Evolutionary conservation across 768 basidiomycete species (phyloP).

Genomic region (Trametes cubensis): DNA sequence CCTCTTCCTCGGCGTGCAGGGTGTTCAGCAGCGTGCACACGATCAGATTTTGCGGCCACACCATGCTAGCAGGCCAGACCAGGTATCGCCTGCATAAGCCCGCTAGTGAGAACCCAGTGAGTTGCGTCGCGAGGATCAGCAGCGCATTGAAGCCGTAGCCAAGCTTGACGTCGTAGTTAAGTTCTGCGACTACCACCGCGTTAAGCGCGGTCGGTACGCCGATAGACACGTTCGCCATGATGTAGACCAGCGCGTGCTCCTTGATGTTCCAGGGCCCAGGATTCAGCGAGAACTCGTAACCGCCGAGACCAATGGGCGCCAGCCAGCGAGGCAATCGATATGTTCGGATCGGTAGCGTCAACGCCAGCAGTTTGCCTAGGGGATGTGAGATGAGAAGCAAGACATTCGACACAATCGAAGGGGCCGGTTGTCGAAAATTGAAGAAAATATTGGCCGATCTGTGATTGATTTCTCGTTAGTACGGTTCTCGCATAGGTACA

Average conservation of each 20-base stretch:
- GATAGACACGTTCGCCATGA: conserved; percentile 90
- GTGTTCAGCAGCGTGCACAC: conserved; percentile 95
- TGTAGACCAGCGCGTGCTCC: conserved; percentile 89
- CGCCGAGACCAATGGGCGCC: conserved; percentile 39
- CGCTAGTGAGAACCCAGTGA: conserved; percentile 92
- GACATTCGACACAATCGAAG: conserved; percentile 77
- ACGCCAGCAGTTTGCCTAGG: conserved; percentile 84
- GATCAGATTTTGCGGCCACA: conserved; percentile 96
- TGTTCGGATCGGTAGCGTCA: conserved; percentile 80
- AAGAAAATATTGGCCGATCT: conserved; percentile 91
- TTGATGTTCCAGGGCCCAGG: conserved; percentile 98
- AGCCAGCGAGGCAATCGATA: conserved; percentile 58
- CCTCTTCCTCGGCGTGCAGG: conserved; percentile 92
- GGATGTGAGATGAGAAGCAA: conserved; percentile 90
- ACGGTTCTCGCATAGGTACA: background rate
- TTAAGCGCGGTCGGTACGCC: conserved; percentile 80
- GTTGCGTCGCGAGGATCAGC: conserved; percentile 86
- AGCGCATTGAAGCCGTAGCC: conserved; percentile 82
- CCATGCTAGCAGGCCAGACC: conserved; percentile 97
- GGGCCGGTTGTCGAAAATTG: conserved; percentile 90
- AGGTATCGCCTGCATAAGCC: conserved; percentile 89
- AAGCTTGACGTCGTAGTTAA: conserved; percentile 69
- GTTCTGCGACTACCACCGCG: conserved; percentile 80
- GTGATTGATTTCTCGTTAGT: background rate
- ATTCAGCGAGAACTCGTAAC: conserved; percentile 77